Conservation (phyloP, 2,329 filamentous ascomycete genomes). For the Colletotrichum truncatum region DNA sequence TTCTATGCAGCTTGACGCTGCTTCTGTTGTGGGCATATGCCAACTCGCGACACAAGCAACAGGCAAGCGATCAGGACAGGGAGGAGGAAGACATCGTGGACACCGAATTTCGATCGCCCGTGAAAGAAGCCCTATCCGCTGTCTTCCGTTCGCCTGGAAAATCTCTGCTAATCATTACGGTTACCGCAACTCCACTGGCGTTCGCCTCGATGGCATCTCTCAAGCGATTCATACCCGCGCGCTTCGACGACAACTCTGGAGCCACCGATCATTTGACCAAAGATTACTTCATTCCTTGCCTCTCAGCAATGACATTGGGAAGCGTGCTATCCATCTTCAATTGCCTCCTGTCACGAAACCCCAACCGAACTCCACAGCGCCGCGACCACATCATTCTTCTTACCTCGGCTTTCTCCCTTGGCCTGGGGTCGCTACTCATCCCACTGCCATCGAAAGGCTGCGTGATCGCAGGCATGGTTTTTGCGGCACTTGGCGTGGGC, state of each 20-base stretch:
- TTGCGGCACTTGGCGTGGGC: background rate
- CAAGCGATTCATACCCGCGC: background rate
- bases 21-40: too few species aligned
- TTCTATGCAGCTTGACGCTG: too few species aligned
- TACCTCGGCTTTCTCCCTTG: background rate
- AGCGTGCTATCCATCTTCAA: background rate
- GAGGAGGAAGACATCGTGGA: too few species aligned
- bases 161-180: background rate
- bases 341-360: background rate
- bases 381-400: background rate
- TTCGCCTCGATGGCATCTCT: background rate
- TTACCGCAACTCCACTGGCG: background rate
- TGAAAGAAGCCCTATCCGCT: background rate
- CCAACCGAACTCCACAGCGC: background rate
- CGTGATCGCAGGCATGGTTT: background rate
- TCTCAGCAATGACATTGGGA: background rate
- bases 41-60: too few species aligned
- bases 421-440: background rate
- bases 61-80: too few species aligned
- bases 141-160: background rate
- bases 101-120: background rate
- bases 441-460: background rate
- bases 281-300: too few species aligned
- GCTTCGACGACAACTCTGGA: background rate
- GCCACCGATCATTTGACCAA: too few species aligned